A percentile compares a stretch with the other conserved stretches of the same genome.
phyloP scores from a whole-genome alignment of 495 filamentous ascomycete genomes.

The Talaromyces liani region DNA sequence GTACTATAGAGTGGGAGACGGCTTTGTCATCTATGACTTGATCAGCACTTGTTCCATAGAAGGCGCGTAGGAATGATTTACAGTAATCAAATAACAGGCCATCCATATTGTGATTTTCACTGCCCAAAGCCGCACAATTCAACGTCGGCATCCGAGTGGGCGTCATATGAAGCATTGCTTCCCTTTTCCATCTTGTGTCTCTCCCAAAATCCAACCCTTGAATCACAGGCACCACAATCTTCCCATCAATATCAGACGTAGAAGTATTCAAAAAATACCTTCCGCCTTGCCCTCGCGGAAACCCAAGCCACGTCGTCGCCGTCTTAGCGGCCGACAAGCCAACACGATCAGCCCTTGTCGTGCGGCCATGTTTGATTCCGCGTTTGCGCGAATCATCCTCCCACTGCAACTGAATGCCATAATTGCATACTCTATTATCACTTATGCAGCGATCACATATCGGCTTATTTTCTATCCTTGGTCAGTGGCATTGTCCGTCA shows the following conservation, averaged over 20 bases:
- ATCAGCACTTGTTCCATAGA: neutral
- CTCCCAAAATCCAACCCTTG: conserved; percentile 1
- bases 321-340: conserved; percentile 2
- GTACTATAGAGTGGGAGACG: conserved; percentile 5
- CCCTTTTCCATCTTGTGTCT: neutral
- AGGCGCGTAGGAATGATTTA: neutral
- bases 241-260: neutral
- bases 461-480: conserved; percentile 7
- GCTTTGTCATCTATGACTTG: neutral
- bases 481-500: neutral
- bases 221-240: neutral
- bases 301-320: neutral
- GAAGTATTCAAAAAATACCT: conserved; percentile 8
- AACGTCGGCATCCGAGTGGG: conserved; percentile 2
- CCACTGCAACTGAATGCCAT: conserved; percentile 5
- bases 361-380: conserved; percentile 8
- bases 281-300: conserved; percentile 3
- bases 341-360: conserved; percentile 2
- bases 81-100: conserved; percentile 3
- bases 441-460: conserved; percentile 3
- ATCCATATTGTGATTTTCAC: neutral
- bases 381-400: conserved; percentile 9
- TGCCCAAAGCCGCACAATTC: neutral
- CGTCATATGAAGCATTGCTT: neutral
- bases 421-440: conserved; percentile 1